Evolutionary conservation across 495 filamentous ascomycete genomes (phyloP).

Genomic region (Xylaria castorea): DNA sequence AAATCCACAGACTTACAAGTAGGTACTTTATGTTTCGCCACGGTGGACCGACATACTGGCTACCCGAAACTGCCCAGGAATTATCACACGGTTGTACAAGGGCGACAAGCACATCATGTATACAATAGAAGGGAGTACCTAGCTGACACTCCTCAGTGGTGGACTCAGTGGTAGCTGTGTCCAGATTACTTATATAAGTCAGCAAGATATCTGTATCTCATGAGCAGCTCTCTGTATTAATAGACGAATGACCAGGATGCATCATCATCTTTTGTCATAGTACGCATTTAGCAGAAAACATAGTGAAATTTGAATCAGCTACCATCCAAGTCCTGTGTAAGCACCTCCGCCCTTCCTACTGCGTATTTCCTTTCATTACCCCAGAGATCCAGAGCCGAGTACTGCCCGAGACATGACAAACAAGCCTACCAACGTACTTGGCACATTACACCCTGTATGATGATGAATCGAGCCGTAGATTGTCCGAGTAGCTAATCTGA

Average conservation of each 20-base stretch:
- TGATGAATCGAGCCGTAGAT: constrained; percentile 2
- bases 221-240: too few relatives aligned
- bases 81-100: background rate
- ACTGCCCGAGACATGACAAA: constrained; percentile 19
- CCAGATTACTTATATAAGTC: too few relatives aligned
- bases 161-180: too few relatives aligned
- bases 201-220: too few relatives aligned
- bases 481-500: constrained; percentile 11
- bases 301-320: background rate
- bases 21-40: too few relatives aligned
- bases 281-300: too few relatives aligned
- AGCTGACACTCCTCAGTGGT: too few relatives aligned
- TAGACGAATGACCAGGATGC: too few relatives aligned
- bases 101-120: background rate
- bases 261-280: too few relatives aligned
- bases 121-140: too few relatives aligned
- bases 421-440: background rate
- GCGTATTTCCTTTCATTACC: background rate
- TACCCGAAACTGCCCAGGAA: background rate
- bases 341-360: background rate
- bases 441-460: background rate
- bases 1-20: background rate
- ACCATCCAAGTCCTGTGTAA: background rate
- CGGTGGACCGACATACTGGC: background rate
- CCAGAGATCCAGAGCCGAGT: constrained; percentile 6